Evolutionary conservation across 208 protist genomes (phyloP).

Genomic region (Trypanosoma caninum): DNA sequence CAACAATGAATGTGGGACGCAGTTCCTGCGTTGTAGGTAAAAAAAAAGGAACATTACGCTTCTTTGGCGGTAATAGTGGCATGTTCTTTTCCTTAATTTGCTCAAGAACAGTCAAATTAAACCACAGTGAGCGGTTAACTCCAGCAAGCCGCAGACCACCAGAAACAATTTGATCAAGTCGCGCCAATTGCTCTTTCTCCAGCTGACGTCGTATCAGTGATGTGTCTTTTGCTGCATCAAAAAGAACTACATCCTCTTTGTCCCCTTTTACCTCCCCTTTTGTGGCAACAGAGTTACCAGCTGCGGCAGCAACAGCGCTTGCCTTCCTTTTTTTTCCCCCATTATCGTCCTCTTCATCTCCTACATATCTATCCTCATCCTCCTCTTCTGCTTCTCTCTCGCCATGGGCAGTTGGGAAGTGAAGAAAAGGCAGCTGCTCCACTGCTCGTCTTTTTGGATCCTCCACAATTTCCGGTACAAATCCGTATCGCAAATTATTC

Average conservation of each 20-base stretch:
- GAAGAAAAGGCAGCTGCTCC: constrained; percentile 57
- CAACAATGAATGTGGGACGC: constrained; percentile 77
- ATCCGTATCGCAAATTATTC: constrained; percentile 89
- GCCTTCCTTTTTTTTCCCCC: neutral
- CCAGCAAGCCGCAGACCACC: constrained; percentile 61
- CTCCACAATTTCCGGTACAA: constrained; percentile 73
- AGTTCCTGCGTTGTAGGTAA: constrained; percentile 80
- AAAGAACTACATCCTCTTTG: constrained; percentile 49
- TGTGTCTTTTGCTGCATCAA: constrained; percentile 62
- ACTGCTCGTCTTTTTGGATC: constrained; percentile 34
- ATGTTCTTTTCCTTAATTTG: constrained; percentile 90
- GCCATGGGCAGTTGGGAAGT: constrained; percentile 78
- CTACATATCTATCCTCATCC: neutral
- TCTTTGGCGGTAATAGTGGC: constrained; percentile 86
- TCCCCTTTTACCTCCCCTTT: constrained; percentile 2
- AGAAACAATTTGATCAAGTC: constrained; percentile 51
- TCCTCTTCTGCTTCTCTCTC: constrained; percentile 34
- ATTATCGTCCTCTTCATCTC: constrained; percentile 5
- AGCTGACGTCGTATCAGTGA: constrained; percentile 42
- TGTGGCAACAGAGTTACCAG: too few relatives aligned
- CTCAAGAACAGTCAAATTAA: constrained; percentile 81
- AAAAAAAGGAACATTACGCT: constrained; percentile 90
- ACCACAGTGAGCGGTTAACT: constrained; percentile 73
- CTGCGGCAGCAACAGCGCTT: too few relatives aligned
- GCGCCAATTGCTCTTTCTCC: constrained; percentile 31